These are phyloP conservation scores for Mrakiaceae sp. DNA, from an alignment of 1,284 basidiomycete genomes.

Conservation along the genomic window DNA sequence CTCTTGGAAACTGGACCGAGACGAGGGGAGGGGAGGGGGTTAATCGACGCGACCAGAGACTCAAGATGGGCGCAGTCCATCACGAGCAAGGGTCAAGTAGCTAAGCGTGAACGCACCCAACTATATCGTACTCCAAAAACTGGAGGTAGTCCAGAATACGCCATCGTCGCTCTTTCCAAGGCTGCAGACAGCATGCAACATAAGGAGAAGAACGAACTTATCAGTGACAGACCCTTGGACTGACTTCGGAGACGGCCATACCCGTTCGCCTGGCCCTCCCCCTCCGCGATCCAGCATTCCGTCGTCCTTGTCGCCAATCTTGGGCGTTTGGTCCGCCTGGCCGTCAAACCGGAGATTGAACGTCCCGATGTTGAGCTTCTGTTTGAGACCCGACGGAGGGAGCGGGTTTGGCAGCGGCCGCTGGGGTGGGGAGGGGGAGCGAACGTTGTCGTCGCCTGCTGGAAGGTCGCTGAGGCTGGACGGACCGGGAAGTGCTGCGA, in stretches of 20 bases:
- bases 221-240: constrained; percentile 32
- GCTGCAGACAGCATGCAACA: constrained; percentile 15
- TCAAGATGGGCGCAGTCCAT: not conserved
- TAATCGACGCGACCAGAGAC: not conserved
- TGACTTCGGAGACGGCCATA: constrained; percentile 23
- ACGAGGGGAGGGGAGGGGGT: not conserved
- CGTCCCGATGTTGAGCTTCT: constrained; percentile 31
- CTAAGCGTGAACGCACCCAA: constrained; percentile 34
- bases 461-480: too few relatives aligned
- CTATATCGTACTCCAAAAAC: constrained; percentile 25
- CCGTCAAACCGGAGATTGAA: constrained; percentile 50
- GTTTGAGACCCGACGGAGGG: not conserved
- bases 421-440: not conserved
- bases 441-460: too few relatives aligned
- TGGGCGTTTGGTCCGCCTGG: constrained; percentile 39
- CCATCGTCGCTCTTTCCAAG: constrained; percentile 29
- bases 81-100: not conserved
- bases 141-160: constrained; percentile 27
- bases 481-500: too few relatives aligned
- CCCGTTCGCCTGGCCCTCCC: constrained; percentile 21
- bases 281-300: constrained; percentile 29
- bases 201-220: constrained; percentile 24
- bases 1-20: constrained; percentile 41
- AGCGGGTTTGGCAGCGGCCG: not conserved
- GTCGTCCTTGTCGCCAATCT: constrained; percentile 41